phyloP scores from a whole-genome alignment of 305 asterid genomes.

The Fraxinus paxiana region DNA sequence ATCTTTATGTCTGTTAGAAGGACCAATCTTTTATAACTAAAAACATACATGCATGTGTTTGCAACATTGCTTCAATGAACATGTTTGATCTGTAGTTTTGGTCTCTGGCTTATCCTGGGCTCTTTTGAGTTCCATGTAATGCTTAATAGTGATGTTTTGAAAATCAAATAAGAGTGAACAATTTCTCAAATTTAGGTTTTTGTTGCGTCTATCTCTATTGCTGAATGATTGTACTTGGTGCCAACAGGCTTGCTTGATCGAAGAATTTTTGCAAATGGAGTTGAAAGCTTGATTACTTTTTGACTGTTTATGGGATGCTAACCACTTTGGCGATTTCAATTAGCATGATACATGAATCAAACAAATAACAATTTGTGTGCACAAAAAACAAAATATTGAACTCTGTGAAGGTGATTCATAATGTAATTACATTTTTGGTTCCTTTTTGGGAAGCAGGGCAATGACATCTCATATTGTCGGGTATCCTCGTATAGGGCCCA shows the following conservation, averaged over 20 bases:
- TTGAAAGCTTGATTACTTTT: neutral
- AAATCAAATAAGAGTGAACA: neutral
- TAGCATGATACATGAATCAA: neutral
- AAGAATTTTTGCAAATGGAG: constrained; percentile 5
- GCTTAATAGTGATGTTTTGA: neutral
- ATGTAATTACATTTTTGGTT: constrained; percentile 13
- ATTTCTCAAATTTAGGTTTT: neutral
- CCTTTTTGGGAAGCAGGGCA: constrained; percentile 30
- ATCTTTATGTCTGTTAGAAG: neutral
- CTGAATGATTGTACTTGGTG: constrained; percentile 10
- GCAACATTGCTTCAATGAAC: constrained; percentile 24
- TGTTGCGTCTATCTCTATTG: neutral
- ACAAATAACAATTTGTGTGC: neutral
- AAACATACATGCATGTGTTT: constrained; percentile 30
- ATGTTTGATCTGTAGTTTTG: constrained; percentile 1
- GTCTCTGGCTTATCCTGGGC: neutral
- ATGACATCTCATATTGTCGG: constrained; percentile 55
- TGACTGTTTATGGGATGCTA: neutral
- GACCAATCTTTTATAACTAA: constrained; percentile 2
- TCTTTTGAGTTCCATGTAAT: neutral
- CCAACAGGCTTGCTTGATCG: neutral
- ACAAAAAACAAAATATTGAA: neutral
- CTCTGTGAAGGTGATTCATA: neutral
- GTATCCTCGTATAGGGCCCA: constrained; percentile 58
- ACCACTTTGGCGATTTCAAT: neutral